phyloP scores from a whole-genome alignment of 176 grass and related monocot genomes.

The Rhipidocladum racemiflorum region DNA sequence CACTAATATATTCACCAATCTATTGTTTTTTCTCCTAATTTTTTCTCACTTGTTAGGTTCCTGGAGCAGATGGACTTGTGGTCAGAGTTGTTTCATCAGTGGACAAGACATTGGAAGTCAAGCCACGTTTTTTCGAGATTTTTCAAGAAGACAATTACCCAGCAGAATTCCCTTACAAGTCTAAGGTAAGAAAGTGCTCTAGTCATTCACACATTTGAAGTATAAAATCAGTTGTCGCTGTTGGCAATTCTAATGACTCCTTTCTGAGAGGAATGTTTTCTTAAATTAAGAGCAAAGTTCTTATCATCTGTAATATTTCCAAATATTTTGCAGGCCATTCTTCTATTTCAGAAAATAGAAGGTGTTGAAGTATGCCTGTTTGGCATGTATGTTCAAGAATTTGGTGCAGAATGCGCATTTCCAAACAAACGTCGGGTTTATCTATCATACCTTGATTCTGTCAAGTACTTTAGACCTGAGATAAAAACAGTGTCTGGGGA shows the following conservation, averaged over 20 bases:
- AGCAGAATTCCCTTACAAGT: slow-evolving; percentile 87
- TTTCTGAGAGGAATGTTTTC: background rate
- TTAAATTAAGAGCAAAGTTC: background rate
- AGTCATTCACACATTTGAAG: background rate
- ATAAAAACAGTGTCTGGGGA: slow-evolving; percentile 72
- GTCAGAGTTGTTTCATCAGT: slow-evolving; percentile 96
- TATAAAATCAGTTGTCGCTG: slow-evolving; percentile 21
- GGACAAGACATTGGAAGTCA: slow-evolving; percentile 93
- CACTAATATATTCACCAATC: slow-evolving; percentile 15
- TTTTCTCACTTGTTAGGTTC: slow-evolving; percentile 50
- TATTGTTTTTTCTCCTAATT: slow-evolving; percentile 29
- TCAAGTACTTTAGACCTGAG: slow-evolving; percentile 93
- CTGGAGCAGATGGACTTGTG: slow-evolving; percentile 79
- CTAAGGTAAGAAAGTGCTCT: slow-evolving; percentile 57
- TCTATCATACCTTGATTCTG: slow-evolving; percentile 93
- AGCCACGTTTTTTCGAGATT: slow-evolving; percentile 72
- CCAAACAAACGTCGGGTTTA: slow-evolving; percentile 89
- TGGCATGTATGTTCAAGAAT: slow-evolving; percentile 98
- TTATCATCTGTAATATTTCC: background rate
- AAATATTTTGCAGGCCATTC: slow-evolving; percentile 61
- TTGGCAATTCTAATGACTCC: background rate
- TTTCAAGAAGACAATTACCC: slow-evolving; percentile 86
- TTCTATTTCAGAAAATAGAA: slow-evolving; percentile 97
- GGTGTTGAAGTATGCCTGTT: slow-evolving; percentile 94
- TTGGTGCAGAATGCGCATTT: slow-evolving; percentile 69